These are phyloP conservation scores for Cyclocybe aegerita DNA, from an alignment of 768 basidiomycete species.

Conservation along the genomic window DNA sequence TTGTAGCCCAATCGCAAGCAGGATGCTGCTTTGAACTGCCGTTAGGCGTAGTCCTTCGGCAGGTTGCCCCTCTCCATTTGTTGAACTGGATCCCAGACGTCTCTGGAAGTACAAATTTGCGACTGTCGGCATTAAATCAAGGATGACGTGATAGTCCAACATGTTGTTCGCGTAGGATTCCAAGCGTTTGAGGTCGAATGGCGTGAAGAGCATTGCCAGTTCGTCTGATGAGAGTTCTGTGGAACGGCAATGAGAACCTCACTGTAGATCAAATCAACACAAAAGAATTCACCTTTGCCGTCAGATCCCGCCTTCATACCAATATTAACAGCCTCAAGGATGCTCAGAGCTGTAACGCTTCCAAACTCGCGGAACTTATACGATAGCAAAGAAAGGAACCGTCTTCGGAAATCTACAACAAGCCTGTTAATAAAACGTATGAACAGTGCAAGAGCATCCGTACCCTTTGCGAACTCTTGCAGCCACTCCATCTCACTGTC, in stretches of 20 bases:
- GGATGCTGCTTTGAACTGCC: constrained; percentile 88
- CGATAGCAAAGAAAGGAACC: constrained; percentile 87
- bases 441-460: constrained; percentile 9
- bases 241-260: neutral
- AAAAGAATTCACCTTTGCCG: constrained; percentile 29
- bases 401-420: constrained; percentile 79
- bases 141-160: constrained; percentile 94
- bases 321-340: constrained; percentile 80
- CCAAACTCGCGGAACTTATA: constrained; percentile 96
- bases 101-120: constrained; percentile 85
- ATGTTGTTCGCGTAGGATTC: constrained; percentile 95
- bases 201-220: constrained; percentile 67
- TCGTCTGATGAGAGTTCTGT: constrained; percentile 35
- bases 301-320: constrained; percentile 50
- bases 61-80: constrained; percentile 7
- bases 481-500: constrained; percentile 78
- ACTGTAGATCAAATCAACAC: neutral
- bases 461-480: constrained; percentile 84
- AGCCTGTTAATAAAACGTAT: neutral
- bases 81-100: constrained; percentile 42
- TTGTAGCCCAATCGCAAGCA: constrained; percentile 88
- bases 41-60: constrained; percentile 61
- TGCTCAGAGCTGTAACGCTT: constrained; percentile 80
- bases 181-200: constrained; percentile 94
- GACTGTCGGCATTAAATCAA: constrained; percentile 85